Conservation (phyloP, 1,139 yeast genomes). For the Blastobotrys illinoisensis region DNA sequence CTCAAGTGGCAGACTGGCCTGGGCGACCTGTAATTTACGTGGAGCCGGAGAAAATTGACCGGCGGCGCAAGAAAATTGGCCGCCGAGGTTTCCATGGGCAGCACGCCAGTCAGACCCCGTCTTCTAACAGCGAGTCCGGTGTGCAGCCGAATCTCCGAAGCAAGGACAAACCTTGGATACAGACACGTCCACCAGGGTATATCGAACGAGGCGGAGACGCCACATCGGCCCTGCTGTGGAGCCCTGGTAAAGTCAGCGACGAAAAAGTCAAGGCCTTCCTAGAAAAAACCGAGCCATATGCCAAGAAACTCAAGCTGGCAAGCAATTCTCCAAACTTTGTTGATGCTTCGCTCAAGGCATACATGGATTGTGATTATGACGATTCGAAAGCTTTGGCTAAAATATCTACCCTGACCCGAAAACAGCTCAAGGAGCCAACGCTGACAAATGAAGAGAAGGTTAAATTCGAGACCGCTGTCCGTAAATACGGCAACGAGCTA, state of each 20-base stretch:
- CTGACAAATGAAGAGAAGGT: constrained; percentile 57
- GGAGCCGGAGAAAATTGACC: constrained; percentile 35
- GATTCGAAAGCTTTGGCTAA: constrained; percentile 40
- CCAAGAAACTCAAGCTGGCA: constrained; percentile 46
- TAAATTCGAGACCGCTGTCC: constrained; percentile 71
- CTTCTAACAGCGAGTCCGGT: neutral
- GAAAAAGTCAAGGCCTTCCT: constrained; percentile 49
- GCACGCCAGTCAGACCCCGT: neutral
- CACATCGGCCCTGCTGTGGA: constrained; percentile 70
- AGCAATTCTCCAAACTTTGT: constrained; percentile 66
- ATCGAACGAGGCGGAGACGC: constrained; percentile 80
- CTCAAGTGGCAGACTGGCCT: constrained; percentile 61
- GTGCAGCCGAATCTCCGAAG: constrained; percentile 1
- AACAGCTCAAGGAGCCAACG: constrained; percentile 67
- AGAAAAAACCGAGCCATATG: constrained; percentile 49
- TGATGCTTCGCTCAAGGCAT: constrained; percentile 59
- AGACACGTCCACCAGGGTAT: constrained; percentile 72
- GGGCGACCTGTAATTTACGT: constrained; percentile 67
- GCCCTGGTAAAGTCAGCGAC: constrained; percentile 31
- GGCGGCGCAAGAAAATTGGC: constrained; percentile 5
- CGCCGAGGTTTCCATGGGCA: neutral
- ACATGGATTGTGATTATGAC: constrained; percentile 51
- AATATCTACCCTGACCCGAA: constrained; percentile 47
- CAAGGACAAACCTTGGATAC: constrained; percentile 60
- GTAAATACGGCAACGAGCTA: constrained; percentile 70